Evolutionary conservation across 306 rosid genomes (phyloP), one percentile per base, ranked within the genome.

Genomic region (Astragalus membranaceus): DNA sequence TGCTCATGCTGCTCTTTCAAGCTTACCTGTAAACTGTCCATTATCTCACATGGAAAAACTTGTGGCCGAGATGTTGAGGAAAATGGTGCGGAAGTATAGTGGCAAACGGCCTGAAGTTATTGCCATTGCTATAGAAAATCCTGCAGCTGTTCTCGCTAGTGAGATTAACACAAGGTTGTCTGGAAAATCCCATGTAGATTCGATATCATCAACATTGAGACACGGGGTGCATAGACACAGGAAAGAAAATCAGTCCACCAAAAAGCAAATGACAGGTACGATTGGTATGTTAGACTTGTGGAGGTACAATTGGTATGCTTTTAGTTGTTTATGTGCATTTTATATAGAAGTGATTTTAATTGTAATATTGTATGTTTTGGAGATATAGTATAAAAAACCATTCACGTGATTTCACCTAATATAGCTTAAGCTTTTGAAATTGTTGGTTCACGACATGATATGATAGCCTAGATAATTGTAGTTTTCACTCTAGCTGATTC

Each of bases 51-150:
- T 87, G 85, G 98, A 94, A 84, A 88, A 92, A 83, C 88, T 74
- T 17, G 98, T 94, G 70, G 80, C 98, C 62, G 98, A 87, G 87
- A 75, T 90, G 64, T 81, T 94, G 85, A 85, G 96, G 77, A 94
- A 94, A 77, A 81, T 88, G 94, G 98, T 90, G 51, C 87, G 97
- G 78, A 94, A 88, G 83, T 94, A 94, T 70, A 90, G 98, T 77
- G 94, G 98, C 46, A 94, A 87, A 71, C 85, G 92, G 68, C 98
- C 98, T 48, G 98, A 90, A 47, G 95, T 94, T 62, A 90, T 94
- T 82, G 94, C 85, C 70, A 43, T 94, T 60, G 98, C 98, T 48
- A 43, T 75, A 81, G 98, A 94, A 75, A 94, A 85, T 69, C 97
- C 95, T 65, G 79, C 80, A 10, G 96, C 88, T 20, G 92, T 90